Conservation (phyloP, 2,329 filamentous ascomycete genomes). For the Aspergillus quadricinctus region DNA sequence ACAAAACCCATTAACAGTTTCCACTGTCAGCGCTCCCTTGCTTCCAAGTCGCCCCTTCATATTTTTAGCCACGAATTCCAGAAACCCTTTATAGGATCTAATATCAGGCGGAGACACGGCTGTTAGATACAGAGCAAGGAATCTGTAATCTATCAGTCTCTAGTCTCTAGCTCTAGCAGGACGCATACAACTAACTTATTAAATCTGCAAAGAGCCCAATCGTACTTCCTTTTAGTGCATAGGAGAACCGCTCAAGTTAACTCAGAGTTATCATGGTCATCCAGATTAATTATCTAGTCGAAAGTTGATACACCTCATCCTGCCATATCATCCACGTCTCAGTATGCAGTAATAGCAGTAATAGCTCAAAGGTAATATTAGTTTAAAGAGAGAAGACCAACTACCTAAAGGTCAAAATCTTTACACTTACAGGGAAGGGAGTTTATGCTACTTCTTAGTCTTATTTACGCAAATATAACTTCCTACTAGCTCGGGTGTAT, state of each 20-base stretch:
- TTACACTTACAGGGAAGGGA: slow-evolving; percentile 5
- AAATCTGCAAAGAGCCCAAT: slow-evolving; percentile 4
- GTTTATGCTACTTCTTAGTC: slow-evolving; percentile 3
- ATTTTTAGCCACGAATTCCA: slow-evolving; percentile 5
- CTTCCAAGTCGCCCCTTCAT: slow-evolving; percentile 1
- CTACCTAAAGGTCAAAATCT: slow-evolving; percentile 4
- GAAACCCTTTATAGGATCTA: slow-evolving; percentile 5
- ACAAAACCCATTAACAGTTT: background rate
- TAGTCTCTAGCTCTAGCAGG: slow-evolving; percentile 1
- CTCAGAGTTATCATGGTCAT: slow-evolving; percentile 4
- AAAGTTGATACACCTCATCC: slow-evolving; percentile 2
- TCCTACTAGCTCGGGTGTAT: slow-evolving; percentile 7
- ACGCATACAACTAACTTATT: slow-evolving; percentile 2
- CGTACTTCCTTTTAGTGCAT: slow-evolving; percentile 1
- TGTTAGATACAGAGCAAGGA: background rate
- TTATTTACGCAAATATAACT: no score
- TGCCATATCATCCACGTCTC: slow-evolving; percentile 3
- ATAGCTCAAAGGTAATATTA: slow-evolving; percentile 3
- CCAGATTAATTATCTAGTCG: slow-evolving; percentile 5
- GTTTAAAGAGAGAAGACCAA: slow-evolving; percentile 2
- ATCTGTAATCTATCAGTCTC: slow-evolving; percentile 1
- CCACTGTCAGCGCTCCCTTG: background rate
- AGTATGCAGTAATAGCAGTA: slow-evolving; percentile 5
- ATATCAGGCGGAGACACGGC: slow-evolving; percentile 7
- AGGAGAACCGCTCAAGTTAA: slow-evolving; percentile 3